Evolutionary conservation across 2,329 filamentous ascomycete species (phyloP).

Genomic region (Fusarium irregulare): DNA sequence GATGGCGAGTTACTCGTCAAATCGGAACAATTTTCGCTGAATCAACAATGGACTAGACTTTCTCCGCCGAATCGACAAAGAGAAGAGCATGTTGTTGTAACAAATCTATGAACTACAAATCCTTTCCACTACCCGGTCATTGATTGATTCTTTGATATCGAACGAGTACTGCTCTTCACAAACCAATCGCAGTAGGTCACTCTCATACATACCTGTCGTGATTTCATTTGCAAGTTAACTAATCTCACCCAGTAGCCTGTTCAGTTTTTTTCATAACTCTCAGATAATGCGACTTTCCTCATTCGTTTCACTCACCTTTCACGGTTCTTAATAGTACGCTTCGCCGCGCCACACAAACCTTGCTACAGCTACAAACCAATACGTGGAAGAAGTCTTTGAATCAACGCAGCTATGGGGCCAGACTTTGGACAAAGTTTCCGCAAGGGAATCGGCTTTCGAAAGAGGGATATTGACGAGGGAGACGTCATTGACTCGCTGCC

Average conservation of each 20-base stretch:
- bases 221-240: slow-evolving; percentile 23
- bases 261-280: slow-evolving; percentile 6
- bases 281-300: slow-evolving; percentile 44
- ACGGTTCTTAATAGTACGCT: slow-evolving; percentile 41
- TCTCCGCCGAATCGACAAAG: slow-evolving; percentile 18
- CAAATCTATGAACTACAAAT: slow-evolving; percentile 19
- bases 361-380: slow-evolving; percentile 29
- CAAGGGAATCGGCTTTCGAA: slow-evolving; percentile 40
- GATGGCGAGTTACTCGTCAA: slow-evolving; percentile 38
- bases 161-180: slow-evolving; percentile 16
- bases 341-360: slow-evolving; percentile 34
- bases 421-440: slow-evolving; percentile 39
- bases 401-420: slow-evolving; percentile 44
- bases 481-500: slow-evolving; percentile 43
- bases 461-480: slow-evolving; percentile 37
- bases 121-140: slow-evolving; percentile 26
- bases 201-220: slow-evolving; percentile 4
- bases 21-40: slow-evolving; percentile 12
- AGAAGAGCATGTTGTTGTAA: slow-evolving; percentile 16
- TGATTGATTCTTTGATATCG: slow-evolving; percentile 17
- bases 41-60: slow-evolving; percentile 34
- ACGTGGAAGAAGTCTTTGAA: slow-evolving; percentile 26
- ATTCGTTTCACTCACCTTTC: slow-evolving; percentile 43
- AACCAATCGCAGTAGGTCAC: slow-evolving; percentile 15
- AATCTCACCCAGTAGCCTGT: slow-evolving; percentile 18